phyloP scores from a whole-genome alignment of 1,284 basidiomycete genomes.

The Ustilago nuda region DNA sequence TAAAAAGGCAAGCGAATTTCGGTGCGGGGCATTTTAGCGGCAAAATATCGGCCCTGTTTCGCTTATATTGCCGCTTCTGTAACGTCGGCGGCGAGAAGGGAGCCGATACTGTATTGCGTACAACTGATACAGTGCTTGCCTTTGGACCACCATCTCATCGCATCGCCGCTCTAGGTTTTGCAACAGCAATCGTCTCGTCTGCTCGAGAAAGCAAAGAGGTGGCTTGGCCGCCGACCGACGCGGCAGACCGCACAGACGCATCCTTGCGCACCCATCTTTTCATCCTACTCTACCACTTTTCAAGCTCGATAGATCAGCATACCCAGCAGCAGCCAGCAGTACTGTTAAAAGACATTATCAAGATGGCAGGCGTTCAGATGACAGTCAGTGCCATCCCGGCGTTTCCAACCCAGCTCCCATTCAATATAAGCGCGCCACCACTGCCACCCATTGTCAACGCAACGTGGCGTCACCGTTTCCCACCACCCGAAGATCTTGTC shows the following conservation, averaged over 20 bases:
- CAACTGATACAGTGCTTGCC: not conserved
- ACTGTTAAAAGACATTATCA: not conserved
- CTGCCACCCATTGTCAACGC: slow-evolving; percentile 30
- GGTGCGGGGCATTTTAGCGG: not conserved
- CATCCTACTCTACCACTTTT: not conserved
- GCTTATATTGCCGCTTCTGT: not conserved
- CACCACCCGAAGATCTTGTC: slow-evolving; percentile 35
- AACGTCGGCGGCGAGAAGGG: slow-evolving; percentile 4
- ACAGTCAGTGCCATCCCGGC: slow-evolving; percentile 47
- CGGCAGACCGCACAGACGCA: not conserved
- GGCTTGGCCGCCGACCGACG: not conserved
- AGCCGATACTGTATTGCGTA: not conserved
- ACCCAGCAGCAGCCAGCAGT: not conserved
- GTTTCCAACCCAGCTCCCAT: slow-evolving; percentile 28
- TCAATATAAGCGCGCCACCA: slow-evolving; percentile 10
- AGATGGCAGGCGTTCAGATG: slow-evolving; percentile 40
- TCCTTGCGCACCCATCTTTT: not conserved
- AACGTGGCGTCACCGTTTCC: slow-evolving; percentile 1
- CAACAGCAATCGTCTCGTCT: not conserved
- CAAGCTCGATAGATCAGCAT: not conserved
- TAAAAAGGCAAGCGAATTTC: not conserved
- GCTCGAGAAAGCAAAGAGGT: not conserved
- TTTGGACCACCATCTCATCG: not conserved
- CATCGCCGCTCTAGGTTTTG: not conserved
- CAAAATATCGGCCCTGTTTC: not conserved